phyloP scores from a whole-genome alignment of 2,329 filamentous ascomycete genomes.

The Pseudogymnoascus sp. region DNA sequence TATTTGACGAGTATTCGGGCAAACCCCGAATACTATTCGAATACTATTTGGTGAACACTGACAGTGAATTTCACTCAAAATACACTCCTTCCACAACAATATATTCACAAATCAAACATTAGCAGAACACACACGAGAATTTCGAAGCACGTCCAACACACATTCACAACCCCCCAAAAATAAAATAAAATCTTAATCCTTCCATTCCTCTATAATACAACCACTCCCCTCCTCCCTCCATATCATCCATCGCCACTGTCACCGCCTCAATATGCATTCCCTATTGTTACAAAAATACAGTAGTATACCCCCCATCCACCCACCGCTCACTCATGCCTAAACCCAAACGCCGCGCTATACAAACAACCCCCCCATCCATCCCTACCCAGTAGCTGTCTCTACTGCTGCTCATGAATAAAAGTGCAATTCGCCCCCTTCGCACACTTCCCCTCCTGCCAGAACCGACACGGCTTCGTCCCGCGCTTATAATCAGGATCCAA shows the following conservation, averaged over 20 bases:
- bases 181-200: neutral
- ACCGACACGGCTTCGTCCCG: conserved; percentile 61
- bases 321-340: neutral
- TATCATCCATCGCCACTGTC: too few species aligned
- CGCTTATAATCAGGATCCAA: conserved; percentile 38
- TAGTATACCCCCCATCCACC: neutral
- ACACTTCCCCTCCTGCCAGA: conserved; percentile 63
- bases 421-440: conserved; percentile 66
- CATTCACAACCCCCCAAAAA: neutral
- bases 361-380: neutral
- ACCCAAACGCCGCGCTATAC: neutral
- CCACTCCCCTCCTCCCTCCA: neutral
- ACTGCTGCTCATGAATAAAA: conserved; percentile 54
- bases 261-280: neutral
- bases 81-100: too few species aligned
- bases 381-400: too few species aligned
- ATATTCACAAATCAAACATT: too few species aligned
- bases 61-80: too few species aligned
- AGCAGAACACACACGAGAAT: too few species aligned
- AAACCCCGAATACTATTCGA: too few species aligned
- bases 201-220: neutral
- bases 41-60: too few species aligned
- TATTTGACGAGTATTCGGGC: too few species aligned
- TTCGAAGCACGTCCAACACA: too few species aligned
- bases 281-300: neutral